Evolutionary conservation across 192 early-diverging fungal genomes (phyloP).

Genomic region (Paraglomus occultum): DNA sequence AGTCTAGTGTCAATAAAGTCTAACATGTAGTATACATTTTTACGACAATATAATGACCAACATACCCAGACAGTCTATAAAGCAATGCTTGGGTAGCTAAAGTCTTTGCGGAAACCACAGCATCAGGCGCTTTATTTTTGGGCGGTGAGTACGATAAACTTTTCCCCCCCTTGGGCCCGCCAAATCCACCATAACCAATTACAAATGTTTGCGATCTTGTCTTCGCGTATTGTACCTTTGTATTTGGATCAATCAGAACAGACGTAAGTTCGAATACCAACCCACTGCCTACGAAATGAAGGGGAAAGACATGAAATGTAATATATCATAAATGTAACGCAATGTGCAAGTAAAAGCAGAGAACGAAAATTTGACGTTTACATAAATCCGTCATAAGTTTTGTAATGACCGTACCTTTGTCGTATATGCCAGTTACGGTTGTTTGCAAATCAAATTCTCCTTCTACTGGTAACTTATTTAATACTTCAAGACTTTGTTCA

Average conservation of each 20-base stretch:
- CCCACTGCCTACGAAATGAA: too few species aligned
- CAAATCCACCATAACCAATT: conserved; percentile 67
- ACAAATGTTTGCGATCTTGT: conserved; percentile 62
- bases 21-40: too few species aligned
- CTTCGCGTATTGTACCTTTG: conserved; percentile 39
- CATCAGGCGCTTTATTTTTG: conserved; percentile 59
- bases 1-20: background rate
- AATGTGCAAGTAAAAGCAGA: too few species aligned
- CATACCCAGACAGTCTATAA: conserved; percentile 71
- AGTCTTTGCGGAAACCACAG: conserved; percentile 44
- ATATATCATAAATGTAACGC: too few species aligned
- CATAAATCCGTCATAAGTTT: too few species aligned
- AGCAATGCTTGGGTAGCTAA: conserved; percentile 59
- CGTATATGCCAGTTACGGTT: conserved; percentile 64
- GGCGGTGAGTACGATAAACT: conserved; percentile 46
- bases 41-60: background rate
- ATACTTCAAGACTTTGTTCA: conserved; percentile 64
- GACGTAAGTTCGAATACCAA: too few species aligned
- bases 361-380: too few species aligned
- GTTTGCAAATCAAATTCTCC: conserved; percentile 59
- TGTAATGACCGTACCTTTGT: conserved; percentile 70
- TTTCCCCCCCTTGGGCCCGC: conserved; percentile 71
- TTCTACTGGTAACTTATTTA: conserved; percentile 54
- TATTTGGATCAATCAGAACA: conserved; percentile 51
- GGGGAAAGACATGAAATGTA: too few species aligned